phyloP scores from a whole-genome alignment of 2,329 filamentous ascomycete species.

The Aspergillus aculeatus region DNA sequence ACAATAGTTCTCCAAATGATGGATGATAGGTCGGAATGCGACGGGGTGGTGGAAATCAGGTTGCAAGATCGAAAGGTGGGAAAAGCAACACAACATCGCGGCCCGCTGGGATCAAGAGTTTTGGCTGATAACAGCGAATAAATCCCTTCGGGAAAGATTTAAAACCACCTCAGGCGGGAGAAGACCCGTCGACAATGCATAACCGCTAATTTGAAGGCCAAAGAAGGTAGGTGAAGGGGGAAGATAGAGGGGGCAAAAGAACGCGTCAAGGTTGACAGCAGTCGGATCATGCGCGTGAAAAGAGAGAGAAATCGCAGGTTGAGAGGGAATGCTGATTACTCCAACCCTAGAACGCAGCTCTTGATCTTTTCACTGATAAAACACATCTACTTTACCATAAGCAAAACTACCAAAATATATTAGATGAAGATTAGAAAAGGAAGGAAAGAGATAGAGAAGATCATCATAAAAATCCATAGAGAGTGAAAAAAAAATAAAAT shows the following conservation, averaged over 20 bases:
- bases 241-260: not conserved
- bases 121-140: not conserved
- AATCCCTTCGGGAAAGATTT: not conserved
- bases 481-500: conserved; percentile 13
- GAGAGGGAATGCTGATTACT: conserved; percentile 4
- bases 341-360: not conserved
- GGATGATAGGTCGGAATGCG: not conserved
- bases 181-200: not conserved
- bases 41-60: not conserved
- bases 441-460: conserved; percentile 1
- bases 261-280: conserved; percentile 9
- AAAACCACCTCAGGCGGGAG: not conserved
- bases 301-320: conserved; percentile 13
- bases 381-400: conserved; percentile 9
- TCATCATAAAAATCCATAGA: conserved; percentile 6
- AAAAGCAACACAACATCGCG: conserved; percentile 3
- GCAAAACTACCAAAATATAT: conserved; percentile 4
- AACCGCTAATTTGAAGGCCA: not conserved
- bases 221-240: not conserved
- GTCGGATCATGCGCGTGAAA: conserved; percentile 12
- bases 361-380: conserved; percentile 2
- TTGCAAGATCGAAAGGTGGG: not conserved
- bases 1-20: not conserved
- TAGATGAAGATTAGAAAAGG: conserved; percentile 2
- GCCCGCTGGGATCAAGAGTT: not conserved